Evolutionary conservation across 1,139 yeast genomes (phyloP), one percentile per base, ranked within the genome.

Genomic region (Pichia kudriavzevii): DNA sequence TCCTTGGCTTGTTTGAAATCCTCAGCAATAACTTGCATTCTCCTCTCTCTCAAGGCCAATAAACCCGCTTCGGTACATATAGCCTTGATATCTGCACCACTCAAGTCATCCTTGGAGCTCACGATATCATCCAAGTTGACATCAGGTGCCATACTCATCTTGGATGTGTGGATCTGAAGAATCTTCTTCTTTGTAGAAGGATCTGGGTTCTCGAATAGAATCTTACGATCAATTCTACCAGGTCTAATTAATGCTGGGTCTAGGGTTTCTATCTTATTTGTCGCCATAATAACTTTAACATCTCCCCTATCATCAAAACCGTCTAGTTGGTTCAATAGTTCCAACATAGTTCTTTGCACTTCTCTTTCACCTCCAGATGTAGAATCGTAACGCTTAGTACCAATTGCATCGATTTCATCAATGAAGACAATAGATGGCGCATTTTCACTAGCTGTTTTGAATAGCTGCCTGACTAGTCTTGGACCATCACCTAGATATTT

Each of bases 211-310:
- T 91, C 97, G 63, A 93, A 93, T 55, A 88, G 67, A 54, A 93
- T 93, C 69, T 93, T 93, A 56, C 98, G 76, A 61, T 93, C 99
- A 56, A 93, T 91, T 71, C 99, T 81, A 32, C 99, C 99, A 0
- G 99, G 99, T 63, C 99, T 79, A 50, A 93, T 87, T 56, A 91
- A 73, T 6, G 99, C 99, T 6, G 98, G 98, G 61, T 93, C 99
- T 52, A 93, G 71, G 19, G 87, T 74, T 61, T 91, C 98, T 51
- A 91, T 88, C 59, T 81, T 88, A 63, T 93, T 93, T 13, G 99
- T 93, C 15, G 99, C 99, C 98, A 93, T 91, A 45, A 93, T 87
- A 28, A 93, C 98, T 67, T 93, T 93, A 47, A 93, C 94, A 56
- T 91, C 98, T 36, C 97, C 97, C 55, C 97, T 74, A 60, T 88